A percentile compares a stretch with the other conserved stretches of the same genome.
phyloP scores from a whole-genome alignment of 1,284 basidiomycete genomes.

The Irpex lacteus region DNA sequence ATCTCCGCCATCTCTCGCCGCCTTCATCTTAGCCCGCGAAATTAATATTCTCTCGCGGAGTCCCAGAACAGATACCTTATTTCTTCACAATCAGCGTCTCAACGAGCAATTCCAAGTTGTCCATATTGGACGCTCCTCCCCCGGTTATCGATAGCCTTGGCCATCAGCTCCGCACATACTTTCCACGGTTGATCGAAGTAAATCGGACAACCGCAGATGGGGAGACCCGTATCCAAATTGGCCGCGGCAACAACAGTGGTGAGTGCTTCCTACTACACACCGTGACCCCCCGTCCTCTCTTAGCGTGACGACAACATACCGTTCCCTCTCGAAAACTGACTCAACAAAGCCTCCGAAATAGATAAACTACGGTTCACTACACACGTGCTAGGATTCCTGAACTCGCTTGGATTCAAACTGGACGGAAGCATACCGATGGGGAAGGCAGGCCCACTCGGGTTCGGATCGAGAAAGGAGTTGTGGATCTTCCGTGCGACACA shows the following conservation, averaged over 20 bases:
- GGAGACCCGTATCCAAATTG: conserved; percentile 12
- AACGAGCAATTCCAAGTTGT: conserved; percentile 50
- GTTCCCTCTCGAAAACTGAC: neutral
- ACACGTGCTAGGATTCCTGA: conserved; percentile 41
- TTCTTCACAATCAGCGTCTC: conserved; percentile 66
- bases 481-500: conserved; percentile 41
- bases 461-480: conserved; percentile 42
- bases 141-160: conserved; percentile 26
- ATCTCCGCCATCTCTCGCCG: neutral
- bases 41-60: conserved; percentile 52
- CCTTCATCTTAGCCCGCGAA: conserved; percentile 45
- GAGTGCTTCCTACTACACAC: conserved; percentile 10
- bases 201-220: conserved; percentile 48
- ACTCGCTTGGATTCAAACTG: conserved; percentile 39
- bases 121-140: conserved; percentile 54
- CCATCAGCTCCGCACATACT: conserved; percentile 26
- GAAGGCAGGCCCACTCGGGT: conserved; percentile 35
- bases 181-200: conserved; percentile 48
- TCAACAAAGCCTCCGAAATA: conserved; percentile 30
- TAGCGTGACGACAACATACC: neutral
- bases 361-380: conserved; percentile 41
- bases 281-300: neutral
- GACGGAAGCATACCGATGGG: conserved; percentile 46
- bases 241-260: conserved; percentile 31
- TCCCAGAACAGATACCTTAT: conserved; percentile 42